Evolutionary conservation across 2,329 filamentous ascomycete genomes (phyloP).

Genomic region (Trichoderma sp.): DNA sequence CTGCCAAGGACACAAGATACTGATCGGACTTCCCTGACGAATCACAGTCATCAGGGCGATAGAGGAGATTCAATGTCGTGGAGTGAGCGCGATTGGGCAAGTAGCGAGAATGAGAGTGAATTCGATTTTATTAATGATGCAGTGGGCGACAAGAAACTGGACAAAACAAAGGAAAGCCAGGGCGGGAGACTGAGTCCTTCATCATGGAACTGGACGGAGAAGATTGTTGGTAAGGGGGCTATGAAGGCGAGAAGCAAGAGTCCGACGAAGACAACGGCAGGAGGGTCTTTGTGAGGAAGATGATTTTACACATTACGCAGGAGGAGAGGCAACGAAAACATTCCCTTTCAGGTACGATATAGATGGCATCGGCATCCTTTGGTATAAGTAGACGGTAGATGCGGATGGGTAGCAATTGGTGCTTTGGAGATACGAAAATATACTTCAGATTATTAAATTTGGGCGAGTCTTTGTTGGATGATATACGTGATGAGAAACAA

Average conservation of each 20-base stretch:
- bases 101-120: conserved; percentile 50
- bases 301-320: neutral
- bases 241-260: conserved; percentile 27
- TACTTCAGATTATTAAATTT: neutral
- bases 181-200: conserved; percentile 29
- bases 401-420: neutral
- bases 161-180: conserved; percentile 14
- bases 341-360: neutral
- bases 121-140: conserved; percentile 22
- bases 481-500: neutral
- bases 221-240: conserved; percentile 48
- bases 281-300: neutral
- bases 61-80: conserved; percentile 57
- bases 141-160: conserved; percentile 21
- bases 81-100: conserved; percentile 65
- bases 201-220: conserved; percentile 54
- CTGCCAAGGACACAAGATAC: conserved; percentile 36
- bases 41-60: conserved; percentile 3
- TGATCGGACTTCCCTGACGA: conserved; percentile 25
- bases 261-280: conserved; percentile 18
- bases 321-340: neutral
- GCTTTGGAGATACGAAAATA: neutral
- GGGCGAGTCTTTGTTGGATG: neutral
- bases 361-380: neutral
- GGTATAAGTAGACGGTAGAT: neutral